Percentiles rank a stretch among this genome's conserved stretches.
Evolutionary conservation across 1,284 basidiomycete genomes (phyloP).

Genomic region (Coniophora puteana): DNA sequence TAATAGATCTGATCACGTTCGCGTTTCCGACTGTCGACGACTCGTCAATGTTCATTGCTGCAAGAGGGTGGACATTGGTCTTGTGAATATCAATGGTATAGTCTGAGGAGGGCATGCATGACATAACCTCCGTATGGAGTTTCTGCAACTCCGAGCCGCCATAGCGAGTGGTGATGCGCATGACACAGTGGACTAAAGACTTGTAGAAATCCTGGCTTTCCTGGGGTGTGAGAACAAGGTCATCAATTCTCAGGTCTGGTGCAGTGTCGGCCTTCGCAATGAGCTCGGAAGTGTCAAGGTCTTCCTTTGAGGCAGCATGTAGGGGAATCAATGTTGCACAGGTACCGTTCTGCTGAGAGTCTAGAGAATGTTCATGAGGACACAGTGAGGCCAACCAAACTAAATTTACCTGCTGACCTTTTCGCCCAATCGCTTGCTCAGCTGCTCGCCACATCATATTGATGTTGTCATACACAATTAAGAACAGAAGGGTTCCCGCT

Average conservation of each 20-base stretch:
- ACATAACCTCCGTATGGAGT: not conserved
- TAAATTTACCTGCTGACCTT: not conserved
- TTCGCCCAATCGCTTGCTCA: not conserved
- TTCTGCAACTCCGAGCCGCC: not conserved
- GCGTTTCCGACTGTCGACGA: constrained; percentile 23
- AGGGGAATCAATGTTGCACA: not conserved
- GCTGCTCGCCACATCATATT: not conserved
- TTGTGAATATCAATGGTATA: not conserved
- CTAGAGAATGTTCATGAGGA: not conserved
- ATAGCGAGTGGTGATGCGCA: not conserved
- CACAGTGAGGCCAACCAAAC: not conserved
- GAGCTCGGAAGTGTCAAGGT: not conserved
- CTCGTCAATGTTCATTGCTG: constrained; percentile 26
- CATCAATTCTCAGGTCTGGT: not conserved
- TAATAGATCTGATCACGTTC: constrained; percentile 23
- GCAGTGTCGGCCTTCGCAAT: not conserved
- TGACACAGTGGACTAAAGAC: not conserved
- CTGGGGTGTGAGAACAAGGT: not conserved
- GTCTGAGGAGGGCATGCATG: not conserved
- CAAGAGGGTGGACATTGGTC: not conserved
- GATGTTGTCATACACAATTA: not conserved
- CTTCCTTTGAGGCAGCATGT: not conserved
- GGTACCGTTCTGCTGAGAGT: not conserved
- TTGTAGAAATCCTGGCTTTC: not conserved
- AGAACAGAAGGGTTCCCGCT: not conserved